Evolutionary conservation across 2,329 filamentous ascomycete species (phyloP), one percentile per base, ranked within the genome.

Genomic region (Magnaporthiopsis incrustans): DNA sequence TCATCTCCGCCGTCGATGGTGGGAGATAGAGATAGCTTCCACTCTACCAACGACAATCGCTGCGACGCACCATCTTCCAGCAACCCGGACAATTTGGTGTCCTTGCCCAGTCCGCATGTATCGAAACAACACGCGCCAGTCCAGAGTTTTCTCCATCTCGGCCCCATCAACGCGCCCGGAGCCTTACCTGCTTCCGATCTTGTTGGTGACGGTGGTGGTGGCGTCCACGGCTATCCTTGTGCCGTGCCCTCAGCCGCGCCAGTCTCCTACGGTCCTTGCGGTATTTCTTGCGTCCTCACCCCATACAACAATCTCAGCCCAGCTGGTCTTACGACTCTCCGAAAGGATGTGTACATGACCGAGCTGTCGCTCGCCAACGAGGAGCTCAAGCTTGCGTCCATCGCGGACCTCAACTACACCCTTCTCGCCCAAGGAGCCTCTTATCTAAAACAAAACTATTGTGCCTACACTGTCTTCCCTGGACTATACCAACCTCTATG

Each of bases 381-480:
- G 22, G 53, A 38, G 25, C 35, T n/a, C 50, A 38, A 57, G 26
- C 26, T 57, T 53, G 56, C 56, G 7, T 25, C 50, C 12, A 14
- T 35, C 25, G 50, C 38, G 57, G 56, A 27, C n/a, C 57, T 22
- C 32, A 63, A 63, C 62, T 63, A 63, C 35, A 59, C n/a, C n/a
- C 35, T 15, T 58, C 50, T 63, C 18, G 44, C 44, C 22, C 44
- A 53, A 18, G 44, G 44, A n/a, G 57, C 64, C 25, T 12, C 25
- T 30, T 57, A 22, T 63, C 26, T 38, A 60, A 57, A 58, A 65
- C n/a, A 64, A 65, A 22, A 53, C 59, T 26, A 26, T 53, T 59
- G n/a, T 59, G 11, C 44, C 14, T 33, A 7, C 25, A 8, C 8
- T 22, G 8, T 26, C 38, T n/a, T n/a, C n/a, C 18, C 5, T 22